A percentile compares a stretch with the other conserved stretches of the same genome.
phyloP scores from a whole-genome alignment of 1,139 yeast genomes.

The Protomyces macrosporus region DNA sequence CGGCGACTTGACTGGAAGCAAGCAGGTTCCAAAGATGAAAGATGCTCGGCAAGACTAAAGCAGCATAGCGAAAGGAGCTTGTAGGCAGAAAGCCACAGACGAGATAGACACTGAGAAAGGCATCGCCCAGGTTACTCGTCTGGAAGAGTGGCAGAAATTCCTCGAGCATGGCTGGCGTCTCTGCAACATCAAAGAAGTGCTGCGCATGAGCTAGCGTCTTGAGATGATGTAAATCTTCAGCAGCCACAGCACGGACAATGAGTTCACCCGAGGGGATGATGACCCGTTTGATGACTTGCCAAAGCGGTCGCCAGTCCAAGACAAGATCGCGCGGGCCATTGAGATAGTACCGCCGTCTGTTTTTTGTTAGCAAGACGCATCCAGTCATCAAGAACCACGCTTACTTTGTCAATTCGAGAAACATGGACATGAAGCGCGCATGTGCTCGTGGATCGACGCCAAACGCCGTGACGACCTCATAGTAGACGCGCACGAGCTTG shows the following conservation, averaged over 20 bases:
- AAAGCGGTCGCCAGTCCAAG: constrained; percentile 36
- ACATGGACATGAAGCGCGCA: constrained; percentile 40
- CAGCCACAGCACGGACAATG: constrained; percentile 22
- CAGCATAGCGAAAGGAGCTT: constrained; percentile 33
- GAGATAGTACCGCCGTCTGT: constrained; percentile 37
- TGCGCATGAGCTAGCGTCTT: constrained; percentile 40
- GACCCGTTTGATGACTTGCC: constrained; percentile 28
- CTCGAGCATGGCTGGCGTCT: constrained; percentile 41
- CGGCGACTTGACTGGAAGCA: constrained; percentile 55
- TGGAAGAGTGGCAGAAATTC: constrained; percentile 52
- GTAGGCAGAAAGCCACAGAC: constrained; percentile 37
- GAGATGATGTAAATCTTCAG: constrained; percentile 21
- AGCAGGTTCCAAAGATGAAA: constrained; percentile 71
- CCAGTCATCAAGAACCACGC: constrained; percentile 59
- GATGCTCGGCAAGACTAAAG: constrained; percentile 55
- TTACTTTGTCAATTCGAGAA: constrained; percentile 21
- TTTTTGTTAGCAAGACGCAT: constrained; percentile 45
- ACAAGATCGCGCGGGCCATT: constrained; percentile 39
- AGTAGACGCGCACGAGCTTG: constrained; percentile 64
- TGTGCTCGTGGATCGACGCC: constrained; percentile 64
- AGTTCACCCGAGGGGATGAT: constrained; percentile 29
- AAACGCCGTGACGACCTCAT: constrained; percentile 57
- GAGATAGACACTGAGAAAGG: constrained; percentile 50
- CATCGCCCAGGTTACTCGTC: constrained; percentile 53
- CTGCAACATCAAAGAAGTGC: constrained; percentile 42